A percentile compares a stretch with the other conserved stretches of the same genome.
Conservation (phyloP, 495 filamentous ascomycete genomes). For the Penicillium chermesinum region DNA sequence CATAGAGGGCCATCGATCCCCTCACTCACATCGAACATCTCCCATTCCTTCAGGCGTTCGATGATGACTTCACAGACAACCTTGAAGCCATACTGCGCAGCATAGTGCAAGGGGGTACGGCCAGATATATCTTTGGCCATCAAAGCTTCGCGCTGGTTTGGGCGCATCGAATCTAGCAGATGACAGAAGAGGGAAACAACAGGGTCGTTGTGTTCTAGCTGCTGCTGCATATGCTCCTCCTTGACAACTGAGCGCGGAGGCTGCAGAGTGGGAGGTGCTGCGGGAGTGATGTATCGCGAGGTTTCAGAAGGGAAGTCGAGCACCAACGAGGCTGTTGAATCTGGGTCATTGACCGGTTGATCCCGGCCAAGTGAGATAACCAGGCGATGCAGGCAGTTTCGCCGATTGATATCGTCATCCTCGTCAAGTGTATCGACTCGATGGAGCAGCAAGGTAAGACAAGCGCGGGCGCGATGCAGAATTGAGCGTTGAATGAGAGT, state of each 20-base stretch:
- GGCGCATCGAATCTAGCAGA: conserved; percentile 64
- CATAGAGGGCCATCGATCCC: conserved; percentile 81
- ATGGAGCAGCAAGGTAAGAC: conserved; percentile 62
- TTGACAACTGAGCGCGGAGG: conserved; percentile 53
- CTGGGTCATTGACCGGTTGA: conserved; percentile 55
- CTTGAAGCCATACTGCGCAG: conserved; percentile 89
- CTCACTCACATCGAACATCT: conserved; percentile 72
- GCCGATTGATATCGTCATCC: conserved; percentile 84
- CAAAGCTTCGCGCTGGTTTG: conserved; percentile 64
- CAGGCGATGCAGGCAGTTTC: conserved; percentile 87
- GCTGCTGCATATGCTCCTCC: conserved; percentile 51
- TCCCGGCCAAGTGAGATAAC: conserved; percentile 84
- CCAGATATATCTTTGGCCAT: conserved; percentile 69
- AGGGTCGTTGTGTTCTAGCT: conserved; percentile 65
- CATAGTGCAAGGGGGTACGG: conserved; percentile 88
- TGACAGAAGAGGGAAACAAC: conserved; percentile 68
- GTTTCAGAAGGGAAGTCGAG: conserved; percentile 49
- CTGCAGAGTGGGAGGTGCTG: conserved; percentile 57
- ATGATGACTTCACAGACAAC: conserved; percentile 84
- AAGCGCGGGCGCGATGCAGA: conserved; percentile 60
- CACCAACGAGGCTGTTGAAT: conserved; percentile 36
- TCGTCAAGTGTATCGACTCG: conserved; percentile 69
- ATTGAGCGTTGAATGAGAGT: conserved; percentile 83
- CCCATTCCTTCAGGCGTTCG: conserved; percentile 82
- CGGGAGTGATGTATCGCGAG: conserved; percentile 70